Percentiles rank a stretch among this genome's conserved stretches.
Conservation (phyloP, 2,329 filamentous ascomycete species). For the Grosmannia serpens region DNA sequence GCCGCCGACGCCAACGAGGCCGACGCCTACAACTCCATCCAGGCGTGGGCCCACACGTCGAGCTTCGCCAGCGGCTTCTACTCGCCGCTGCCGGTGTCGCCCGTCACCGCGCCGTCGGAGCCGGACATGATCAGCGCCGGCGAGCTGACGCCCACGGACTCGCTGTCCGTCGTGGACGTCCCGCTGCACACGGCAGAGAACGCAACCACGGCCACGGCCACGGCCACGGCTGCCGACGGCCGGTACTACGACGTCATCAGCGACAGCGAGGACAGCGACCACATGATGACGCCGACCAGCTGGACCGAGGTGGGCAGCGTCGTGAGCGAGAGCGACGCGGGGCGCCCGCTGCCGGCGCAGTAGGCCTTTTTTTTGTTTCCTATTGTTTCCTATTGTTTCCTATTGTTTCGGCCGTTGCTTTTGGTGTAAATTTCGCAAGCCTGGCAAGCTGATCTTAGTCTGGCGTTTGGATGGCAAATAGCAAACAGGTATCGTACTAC, state of each 20-base stretch:
- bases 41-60: constrained; percentile 51
- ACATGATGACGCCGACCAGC: constrained; percentile 47
- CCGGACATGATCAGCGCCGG: constrained; percentile 40
- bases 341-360: constrained; percentile 7
- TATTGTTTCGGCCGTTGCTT: neutral
- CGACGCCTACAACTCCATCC: constrained; percentile 47
- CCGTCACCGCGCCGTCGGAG: constrained; percentile 37
- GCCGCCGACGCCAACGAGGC: constrained; percentile 23
- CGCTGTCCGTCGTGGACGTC: constrained; percentile 41
- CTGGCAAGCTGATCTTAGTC: too few relatives aligned
- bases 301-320: constrained; percentile 57
- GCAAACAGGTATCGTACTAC: too few relatives aligned
- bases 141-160: constrained; percentile 47
- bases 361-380: neutral
- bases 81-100: constrained; percentile 45
- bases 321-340: constrained; percentile 43
- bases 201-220: neutral
- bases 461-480: too few relatives aligned
- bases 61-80: constrained; percentile 38
- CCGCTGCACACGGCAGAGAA: constrained; percentile 19
- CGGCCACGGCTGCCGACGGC: neutral
- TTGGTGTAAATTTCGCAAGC: neutral
- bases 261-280: constrained; percentile 40
- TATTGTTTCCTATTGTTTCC: neutral
- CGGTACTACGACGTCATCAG: constrained; percentile 43